Percentiles rank a stretch among this genome's conserved stretches.
Conservation (phyloP, 129 eudicot species). For the Flaveria robusta region DNA sequence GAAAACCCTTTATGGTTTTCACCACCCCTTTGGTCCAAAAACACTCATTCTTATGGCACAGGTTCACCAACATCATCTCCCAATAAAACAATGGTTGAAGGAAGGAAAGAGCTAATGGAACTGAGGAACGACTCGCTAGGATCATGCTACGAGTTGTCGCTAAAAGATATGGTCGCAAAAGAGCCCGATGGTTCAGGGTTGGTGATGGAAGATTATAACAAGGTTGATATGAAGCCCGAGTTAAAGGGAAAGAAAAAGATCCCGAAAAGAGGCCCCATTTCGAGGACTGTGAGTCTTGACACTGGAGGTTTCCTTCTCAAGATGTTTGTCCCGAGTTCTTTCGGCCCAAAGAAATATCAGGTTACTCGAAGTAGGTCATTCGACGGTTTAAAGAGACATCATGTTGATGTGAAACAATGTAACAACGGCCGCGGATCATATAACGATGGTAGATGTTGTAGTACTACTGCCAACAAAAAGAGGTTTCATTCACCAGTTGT, state of each 20-base stretch:
- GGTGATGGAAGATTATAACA: neutral
- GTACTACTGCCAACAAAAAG: neutral
- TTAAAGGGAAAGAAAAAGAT: constrained; percentile 22
- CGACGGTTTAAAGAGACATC: neutral
- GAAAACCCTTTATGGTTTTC: neutral
- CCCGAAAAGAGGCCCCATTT: constrained; percentile 20
- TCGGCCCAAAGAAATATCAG: constrained; percentile 2
- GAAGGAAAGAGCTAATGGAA: constrained; percentile 35
- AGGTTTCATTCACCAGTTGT: neutral
- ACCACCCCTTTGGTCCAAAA: constrained; percentile 29
- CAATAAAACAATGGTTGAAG: constrained; percentile 7
- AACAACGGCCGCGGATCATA: neutral
- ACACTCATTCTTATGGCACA: neutral
- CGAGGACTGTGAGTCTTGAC: constrained; percentile 62
- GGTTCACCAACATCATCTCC: neutral
- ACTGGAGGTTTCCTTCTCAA: constrained; percentile 49
- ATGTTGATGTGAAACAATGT: constrained; percentile 26
- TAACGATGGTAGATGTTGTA: neutral
- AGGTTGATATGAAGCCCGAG: constrained; percentile 8
- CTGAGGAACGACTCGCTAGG: constrained; percentile 18
- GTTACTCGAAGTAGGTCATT: constrained; percentile 11
- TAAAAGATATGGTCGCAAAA: constrained; percentile 30
- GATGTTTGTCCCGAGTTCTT: constrained; percentile 36
- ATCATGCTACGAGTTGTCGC: constrained; percentile 30
- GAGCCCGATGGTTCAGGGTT: constrained; percentile 9